phyloP scores from a whole-genome alignment of 805 yeast genomes.

The Kodamaea restingae region DNA sequence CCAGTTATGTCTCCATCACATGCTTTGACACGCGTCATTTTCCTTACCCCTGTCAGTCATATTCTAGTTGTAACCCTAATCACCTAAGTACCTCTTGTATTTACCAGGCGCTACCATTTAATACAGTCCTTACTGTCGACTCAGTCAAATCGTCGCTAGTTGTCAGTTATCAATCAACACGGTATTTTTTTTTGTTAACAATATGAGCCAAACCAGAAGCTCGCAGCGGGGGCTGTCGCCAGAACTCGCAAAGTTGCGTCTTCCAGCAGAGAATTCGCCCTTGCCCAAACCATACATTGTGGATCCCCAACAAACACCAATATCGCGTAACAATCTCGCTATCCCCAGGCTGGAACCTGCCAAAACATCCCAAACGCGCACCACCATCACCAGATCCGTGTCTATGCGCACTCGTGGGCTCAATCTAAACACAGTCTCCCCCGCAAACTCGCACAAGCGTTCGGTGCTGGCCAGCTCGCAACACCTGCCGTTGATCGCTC shows the following conservation, averaged over 20 bases:
- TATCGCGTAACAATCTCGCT: neutral
- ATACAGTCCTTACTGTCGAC: too few species aligned
- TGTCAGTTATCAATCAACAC: too few species aligned
- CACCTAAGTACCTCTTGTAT: too few species aligned
- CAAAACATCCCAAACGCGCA: neutral
- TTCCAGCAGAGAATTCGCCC: neutral
- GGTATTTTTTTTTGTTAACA: neutral
- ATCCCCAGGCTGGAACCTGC: constrained; percentile 2
- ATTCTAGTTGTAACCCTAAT: too few species aligned
- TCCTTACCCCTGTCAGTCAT: too few species aligned
- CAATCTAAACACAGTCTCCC: constrained; percentile 8
- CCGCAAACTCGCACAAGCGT: constrained; percentile 3
- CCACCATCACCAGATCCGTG: constrained; percentile 3
- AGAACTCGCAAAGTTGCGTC: constrained; percentile 1
- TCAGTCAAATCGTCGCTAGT: too few species aligned
- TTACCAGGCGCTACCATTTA: too few species aligned
- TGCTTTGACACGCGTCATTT: too few species aligned
- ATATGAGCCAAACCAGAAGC: constrained; percentile 2
- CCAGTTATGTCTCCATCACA: too few species aligned
- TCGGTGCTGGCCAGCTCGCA: constrained; percentile 4
- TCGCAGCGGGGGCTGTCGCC: constrained; percentile 2
- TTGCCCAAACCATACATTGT: too few species aligned
- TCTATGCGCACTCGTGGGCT: constrained; percentile 7
- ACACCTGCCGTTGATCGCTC: constrained; percentile 4
- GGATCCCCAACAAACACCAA: neutral